phyloP scores from a whole-genome alignment of 2,329 filamentous ascomycete species.

The Cladosporium cucumerinum region DNA sequence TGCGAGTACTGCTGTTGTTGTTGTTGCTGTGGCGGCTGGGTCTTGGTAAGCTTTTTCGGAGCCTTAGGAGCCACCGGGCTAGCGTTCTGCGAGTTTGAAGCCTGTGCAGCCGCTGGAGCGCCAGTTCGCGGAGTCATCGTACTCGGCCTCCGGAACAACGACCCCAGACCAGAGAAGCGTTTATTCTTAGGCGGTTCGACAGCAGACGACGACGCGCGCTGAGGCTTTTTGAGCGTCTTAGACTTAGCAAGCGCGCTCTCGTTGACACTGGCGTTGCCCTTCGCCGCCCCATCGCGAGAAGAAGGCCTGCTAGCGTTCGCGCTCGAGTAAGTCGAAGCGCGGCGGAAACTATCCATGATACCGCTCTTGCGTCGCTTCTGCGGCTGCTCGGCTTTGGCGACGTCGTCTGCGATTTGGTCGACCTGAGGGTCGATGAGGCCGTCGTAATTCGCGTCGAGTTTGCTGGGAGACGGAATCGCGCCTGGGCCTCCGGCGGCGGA shows the following conservation, averaged over 20 bases:
- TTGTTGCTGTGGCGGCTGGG: conserved; percentile 14
- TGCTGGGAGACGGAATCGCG: conserved; percentile 6
- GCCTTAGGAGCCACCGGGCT: neutral
- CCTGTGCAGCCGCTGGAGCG: neutral
- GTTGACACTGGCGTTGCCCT: neutral
- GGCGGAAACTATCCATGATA: conserved; percentile 11
- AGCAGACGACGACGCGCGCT: conserved; percentile 27
- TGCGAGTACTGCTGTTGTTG: conserved; percentile 1
- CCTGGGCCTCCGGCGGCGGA: neutral
- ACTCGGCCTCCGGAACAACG: conserved; percentile 41
- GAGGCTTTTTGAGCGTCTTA: conserved; percentile 31
- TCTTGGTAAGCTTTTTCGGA: conserved; percentile 35
- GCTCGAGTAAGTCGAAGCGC: conserved; percentile 1
- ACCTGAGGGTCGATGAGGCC: conserved; percentile 14
- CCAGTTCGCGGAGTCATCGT: conserved; percentile 21
- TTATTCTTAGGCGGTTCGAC: conserved; percentile 38
- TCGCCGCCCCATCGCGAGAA: neutral
- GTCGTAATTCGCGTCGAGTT: conserved; percentile 9
- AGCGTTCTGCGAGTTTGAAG: neutral
- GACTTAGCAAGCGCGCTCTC: neutral
- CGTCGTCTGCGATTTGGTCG: neutral
- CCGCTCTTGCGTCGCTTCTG: conserved; percentile 12
- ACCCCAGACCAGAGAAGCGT: conserved; percentile 44
- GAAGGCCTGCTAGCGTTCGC: neutral
- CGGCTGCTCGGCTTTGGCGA: conserved; percentile 5